Evolutionary conservation across 2,329 filamentous ascomycete species (phyloP), one percentile per base, ranked within the genome.

Genomic region (Nectriaceae sp.): DNA sequence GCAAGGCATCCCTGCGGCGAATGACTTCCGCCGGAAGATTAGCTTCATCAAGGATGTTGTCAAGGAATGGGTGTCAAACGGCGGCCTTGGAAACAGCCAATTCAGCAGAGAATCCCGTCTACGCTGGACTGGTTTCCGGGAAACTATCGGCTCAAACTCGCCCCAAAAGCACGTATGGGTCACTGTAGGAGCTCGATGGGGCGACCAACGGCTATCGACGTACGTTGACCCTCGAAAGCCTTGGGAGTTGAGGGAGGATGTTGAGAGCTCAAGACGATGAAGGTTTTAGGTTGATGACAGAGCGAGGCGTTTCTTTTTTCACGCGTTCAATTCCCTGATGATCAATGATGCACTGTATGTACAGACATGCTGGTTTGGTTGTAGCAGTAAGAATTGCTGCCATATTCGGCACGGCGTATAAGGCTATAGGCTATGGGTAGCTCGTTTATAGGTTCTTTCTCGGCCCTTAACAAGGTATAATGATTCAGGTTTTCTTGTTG

Each of bases 11-110:
- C 85, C 88, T 0, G 78, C 80, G 18, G 85, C 86, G 35, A 93
- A 93, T 65, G 81, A 85, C 55, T 82, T 93, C 64, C 82, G 85
- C 26, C 77, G 76, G 59, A 93, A 93, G 73, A 79, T 93, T 48
- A 79, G 84, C 50, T 92, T 92, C 64, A 82, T 92, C 60, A 77
- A 79, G 56, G 71, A 78, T 43, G 78, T 90, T 15, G 77, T 90
- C 11, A 79, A 78, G 54, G 86, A 90, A 65, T 93, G 89, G 89
- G 80, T 84, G 11, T 61, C 65, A 46, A 85, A 87, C 58, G 84
- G 83, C 3, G 89, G 89, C 2, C 69, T 92, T 24, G 89, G 89
- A 44, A 84, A 83, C 64, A 83, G 80, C 56, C 74, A 79, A 53
- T 84, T 85, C 77, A 73, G 71, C 51, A 73, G 74, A 45, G 75